These are phyloP conservation scores for Pezicula carpinea DNA, from an alignment of 2,329 filamentous ascomycete species.

Conservation along the genomic window DNA sequence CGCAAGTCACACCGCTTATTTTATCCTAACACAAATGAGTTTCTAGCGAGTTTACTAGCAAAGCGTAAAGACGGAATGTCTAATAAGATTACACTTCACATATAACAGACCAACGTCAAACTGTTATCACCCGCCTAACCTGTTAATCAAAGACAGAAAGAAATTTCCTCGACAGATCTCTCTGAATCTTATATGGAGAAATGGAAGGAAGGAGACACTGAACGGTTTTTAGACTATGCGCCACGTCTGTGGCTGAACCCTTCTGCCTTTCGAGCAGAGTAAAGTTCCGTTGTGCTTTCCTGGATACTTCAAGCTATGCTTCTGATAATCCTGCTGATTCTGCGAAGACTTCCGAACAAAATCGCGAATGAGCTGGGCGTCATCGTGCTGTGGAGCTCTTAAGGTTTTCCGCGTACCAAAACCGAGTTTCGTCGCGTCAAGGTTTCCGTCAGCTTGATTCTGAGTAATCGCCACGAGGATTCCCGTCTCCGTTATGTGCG, in stretches of 20 bases:
- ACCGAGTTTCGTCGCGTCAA: neutral
- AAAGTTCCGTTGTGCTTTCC: neutral
- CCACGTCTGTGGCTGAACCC: neutral
- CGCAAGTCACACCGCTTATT: too few relatives aligned
- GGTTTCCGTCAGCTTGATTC: neutral
- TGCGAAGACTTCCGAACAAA: neutral
- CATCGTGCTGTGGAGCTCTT: neutral
- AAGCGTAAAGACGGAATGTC: too few relatives aligned
- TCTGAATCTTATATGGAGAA: too few relatives aligned
- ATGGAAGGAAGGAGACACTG: too few relatives aligned
- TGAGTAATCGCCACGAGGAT: neutral
- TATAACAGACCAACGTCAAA: too few relatives aligned
- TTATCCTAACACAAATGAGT: too few relatives aligned
- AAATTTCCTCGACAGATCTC: too few relatives aligned
- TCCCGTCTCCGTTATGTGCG: neutral
- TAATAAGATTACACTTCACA: too few relatives aligned
- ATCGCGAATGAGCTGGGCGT: neutral
- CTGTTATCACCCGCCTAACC: too few relatives aligned
- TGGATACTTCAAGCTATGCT: neutral
- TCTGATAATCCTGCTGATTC: neutral
- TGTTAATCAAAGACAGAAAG: too few relatives aligned
- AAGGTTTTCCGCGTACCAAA: neutral
- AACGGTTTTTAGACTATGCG: neutral
- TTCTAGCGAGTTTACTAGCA: too few relatives aligned
- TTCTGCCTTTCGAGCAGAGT: neutral